These are phyloP conservation scores for Penicillium sp. DNA, from an alignment of 2,329 filamentous ascomycete genomes.

Conservation along the genomic window DNA sequence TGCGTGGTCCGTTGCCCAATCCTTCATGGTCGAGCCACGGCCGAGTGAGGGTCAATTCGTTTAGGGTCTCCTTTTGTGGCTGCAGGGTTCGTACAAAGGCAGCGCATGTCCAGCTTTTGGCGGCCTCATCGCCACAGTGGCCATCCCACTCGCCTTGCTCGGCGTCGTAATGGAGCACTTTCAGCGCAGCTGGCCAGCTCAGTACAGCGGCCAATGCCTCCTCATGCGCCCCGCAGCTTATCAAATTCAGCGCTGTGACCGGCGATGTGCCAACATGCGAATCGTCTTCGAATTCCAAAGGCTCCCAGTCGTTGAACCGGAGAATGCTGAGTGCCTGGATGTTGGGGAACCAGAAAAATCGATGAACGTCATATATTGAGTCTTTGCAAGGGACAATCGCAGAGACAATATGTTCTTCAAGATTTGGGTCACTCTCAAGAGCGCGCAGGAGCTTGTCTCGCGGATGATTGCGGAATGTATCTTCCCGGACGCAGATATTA, in stretches of 20 bases:
- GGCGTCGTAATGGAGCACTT: slow-evolving; percentile 14
- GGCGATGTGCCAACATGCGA: slow-evolving; percentile 4
- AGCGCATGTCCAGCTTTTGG: slow-evolving; percentile 8
- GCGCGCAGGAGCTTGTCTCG: too few species aligned
- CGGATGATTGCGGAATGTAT: too few species aligned
- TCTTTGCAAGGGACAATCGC: too few species aligned
- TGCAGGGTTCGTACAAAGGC: slow-evolving; percentile 11
- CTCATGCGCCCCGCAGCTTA: slow-evolving; percentile 15
- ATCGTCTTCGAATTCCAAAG: too few species aligned
- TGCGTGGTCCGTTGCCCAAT: slow-evolving; percentile 2
- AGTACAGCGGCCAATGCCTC: slow-evolving; percentile 11
- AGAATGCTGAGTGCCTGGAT: too few species aligned
- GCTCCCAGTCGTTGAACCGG: too few species aligned
- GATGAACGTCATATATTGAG: too few species aligned
- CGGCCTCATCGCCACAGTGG: slow-evolving; percentile 2
- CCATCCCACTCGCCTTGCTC: slow-evolving; percentile 10
- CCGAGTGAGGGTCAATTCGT: slow-evolving; percentile 7
- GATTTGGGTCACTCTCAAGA: too few species aligned
- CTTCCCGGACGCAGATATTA: too few species aligned
- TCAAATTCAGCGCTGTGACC: slow-evolving; percentile 6
- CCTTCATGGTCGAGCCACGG: slow-evolving; percentile 4
- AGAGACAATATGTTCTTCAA: too few species aligned
- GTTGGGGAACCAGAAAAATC: too few species aligned
- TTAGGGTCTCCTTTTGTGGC: slow-evolving; percentile 5
- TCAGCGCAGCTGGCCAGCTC: slow-evolving; percentile 14